phyloP scores from a whole-genome alignment of 805 yeast genomes.

The Komagataella mondaviorum region DNA sequence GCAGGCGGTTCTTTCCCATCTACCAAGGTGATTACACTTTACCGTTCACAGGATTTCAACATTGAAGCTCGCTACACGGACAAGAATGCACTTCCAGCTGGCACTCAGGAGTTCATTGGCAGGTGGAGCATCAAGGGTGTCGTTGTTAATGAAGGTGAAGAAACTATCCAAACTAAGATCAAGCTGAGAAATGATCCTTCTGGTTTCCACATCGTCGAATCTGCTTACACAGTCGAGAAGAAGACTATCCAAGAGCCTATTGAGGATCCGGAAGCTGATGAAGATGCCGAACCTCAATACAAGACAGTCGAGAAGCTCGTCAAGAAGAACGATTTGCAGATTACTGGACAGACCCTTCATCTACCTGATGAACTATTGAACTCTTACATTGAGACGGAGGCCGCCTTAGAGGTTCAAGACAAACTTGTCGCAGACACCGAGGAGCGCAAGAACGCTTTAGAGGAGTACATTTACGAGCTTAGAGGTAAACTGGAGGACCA shows the following conservation, averaged over 20 bases:
- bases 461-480: constrained; percentile 95
- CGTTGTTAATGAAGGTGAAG: constrained; percentile 61
- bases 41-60: constrained; percentile 81
- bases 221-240: constrained; percentile 92
- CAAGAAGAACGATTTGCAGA: constrained; percentile 69
- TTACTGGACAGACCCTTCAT: constrained; percentile 49
- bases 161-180: constrained; percentile 72
- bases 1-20: constrained; percentile 86
- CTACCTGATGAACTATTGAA: constrained; percentile 43
- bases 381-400: constrained; percentile 67
- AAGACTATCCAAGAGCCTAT: constrained; percentile 78
- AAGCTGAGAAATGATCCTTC: constrained; percentile 96
- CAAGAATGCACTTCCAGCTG: constrained; percentile 57
- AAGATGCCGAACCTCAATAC: constrained; percentile 73
- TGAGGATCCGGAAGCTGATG: constrained; percentile 43
- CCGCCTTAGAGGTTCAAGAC: constrained; percentile 75
- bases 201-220: constrained; percentile 86
- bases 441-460: constrained; percentile 95
- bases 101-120: constrained; percentile 55
- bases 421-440: constrained; percentile 97
- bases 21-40: constrained; percentile 88
- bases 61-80: constrained; percentile 79
- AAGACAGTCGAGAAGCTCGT: constrained; percentile 86
- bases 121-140: constrained; percentile 85
- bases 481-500: constrained; percentile 94